Evolutionary conservation across 1,139 yeast genomes (phyloP).

Genomic region (Kluyveromyces sp.): DNA sequence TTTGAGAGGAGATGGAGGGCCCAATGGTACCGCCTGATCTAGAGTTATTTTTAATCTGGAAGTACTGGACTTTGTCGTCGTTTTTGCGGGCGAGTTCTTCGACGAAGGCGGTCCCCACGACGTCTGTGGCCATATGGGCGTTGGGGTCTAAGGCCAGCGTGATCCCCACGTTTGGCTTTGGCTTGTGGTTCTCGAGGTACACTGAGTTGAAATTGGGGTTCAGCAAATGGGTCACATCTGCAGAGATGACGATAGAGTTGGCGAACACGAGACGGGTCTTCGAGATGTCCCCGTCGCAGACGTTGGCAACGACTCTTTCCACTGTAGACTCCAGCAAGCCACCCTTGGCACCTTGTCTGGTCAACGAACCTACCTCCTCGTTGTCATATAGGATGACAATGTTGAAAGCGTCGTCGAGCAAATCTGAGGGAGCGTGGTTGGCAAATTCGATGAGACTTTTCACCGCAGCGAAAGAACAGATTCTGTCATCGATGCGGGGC

Average conservation of each 20-base stretch:
- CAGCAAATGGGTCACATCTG: constrained; percentile 59
- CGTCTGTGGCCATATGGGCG: constrained; percentile 76
- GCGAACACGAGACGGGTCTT: constrained; percentile 38
- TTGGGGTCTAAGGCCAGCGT: constrained; percentile 68
- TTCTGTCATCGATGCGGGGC: constrained; percentile 60
- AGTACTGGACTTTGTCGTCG: constrained; percentile 58
- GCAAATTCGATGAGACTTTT: constrained; percentile 42
- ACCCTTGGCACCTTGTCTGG: constrained; percentile 55
- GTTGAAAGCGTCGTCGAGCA: constrained; percentile 37
- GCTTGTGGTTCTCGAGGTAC: constrained; percentile 68
- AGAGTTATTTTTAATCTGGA: constrained; percentile 64
- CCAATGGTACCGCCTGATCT: constrained; percentile 81
- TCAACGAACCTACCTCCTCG: constrained; percentile 58
- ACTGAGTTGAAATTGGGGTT: constrained; percentile 57
- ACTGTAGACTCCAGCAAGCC: constrained; percentile 43
- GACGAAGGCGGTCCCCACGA: constrained; percentile 57
- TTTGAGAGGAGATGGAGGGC: constrained; percentile 52
- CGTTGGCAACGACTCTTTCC: constrained; percentile 34
- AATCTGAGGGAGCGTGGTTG: constrained; percentile 15
- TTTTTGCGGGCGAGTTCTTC: constrained; percentile 58
- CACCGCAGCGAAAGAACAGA: constrained; percentile 57
- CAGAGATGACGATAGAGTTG: constrained; percentile 53
- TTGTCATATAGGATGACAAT: constrained; percentile 51
- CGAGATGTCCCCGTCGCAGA: constrained; percentile 23
- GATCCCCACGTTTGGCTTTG: constrained; percentile 71